Base-by-base conservation (phyloP, 2,329 filamentous ascomycete species). In the Fusarium luffae region DNA sequence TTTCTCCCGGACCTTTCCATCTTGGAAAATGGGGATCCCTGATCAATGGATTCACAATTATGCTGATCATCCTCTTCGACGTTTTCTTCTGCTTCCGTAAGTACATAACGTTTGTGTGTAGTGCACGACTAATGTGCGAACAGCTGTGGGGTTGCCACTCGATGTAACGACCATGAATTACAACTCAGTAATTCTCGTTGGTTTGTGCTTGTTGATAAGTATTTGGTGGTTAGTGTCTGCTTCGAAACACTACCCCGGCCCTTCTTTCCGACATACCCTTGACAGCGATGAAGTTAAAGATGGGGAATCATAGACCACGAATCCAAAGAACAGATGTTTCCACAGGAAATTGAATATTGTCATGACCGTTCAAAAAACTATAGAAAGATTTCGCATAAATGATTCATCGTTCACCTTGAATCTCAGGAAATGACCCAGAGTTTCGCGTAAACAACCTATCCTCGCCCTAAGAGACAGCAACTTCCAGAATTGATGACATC, bases 21-120 rank as follows among this genome's bases (percentile, higher is more conserved):
- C 30, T 75, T 2, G 60, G 49, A 3, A 55, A 34, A 2, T 11
- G 51, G 7, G 73, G 73, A 0, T 54, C 42, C 23, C 7, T 50
- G 5, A 42, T 75, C 8, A 75, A 75, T 4, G 61, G 60, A 3
- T 44, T 75, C 5, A 65, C 72, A 0, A 32, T 75, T 2, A 18
- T 69, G 1, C 47, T 75, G 1, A 75, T 75, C 3, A 7, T 58
- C 0, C 11, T 75, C 0, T 75, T 75, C n/a, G 72, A 74, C 7
- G 23, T 75, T 0, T 75, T 75, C 51, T 75, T 75, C 18, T 75
- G 73, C 25, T 75, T 75, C 4, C 73, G 73, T 75, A 28, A 21
- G 21, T 72, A 25, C 32, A 34, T 34, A 9, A 18, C 3, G 7
- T 18, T 18, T 8, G 13, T 28, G 7, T 21, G 2, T 1, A 4